phyloP scores from a whole-genome alignment of 2,329 filamentous ascomycete species.

The Sclerotiophoma versabilis region DNA sequence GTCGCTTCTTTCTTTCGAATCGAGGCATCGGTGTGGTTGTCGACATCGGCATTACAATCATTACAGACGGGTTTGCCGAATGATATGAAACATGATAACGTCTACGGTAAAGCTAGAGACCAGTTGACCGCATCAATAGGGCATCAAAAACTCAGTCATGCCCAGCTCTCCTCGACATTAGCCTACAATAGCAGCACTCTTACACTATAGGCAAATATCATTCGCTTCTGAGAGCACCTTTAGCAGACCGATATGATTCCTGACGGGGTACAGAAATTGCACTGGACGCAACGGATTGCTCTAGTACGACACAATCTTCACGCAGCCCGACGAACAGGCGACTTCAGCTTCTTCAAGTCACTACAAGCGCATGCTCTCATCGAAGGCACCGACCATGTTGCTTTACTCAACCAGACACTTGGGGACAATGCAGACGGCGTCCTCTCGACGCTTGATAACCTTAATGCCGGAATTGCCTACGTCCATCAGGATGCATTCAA shows the following conservation, averaged over 20 bases:
- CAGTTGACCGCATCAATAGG: not conserved
- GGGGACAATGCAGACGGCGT: conserved; percentile 54
- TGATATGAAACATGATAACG: too few relatives aligned
- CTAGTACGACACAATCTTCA: conserved; percentile 56
- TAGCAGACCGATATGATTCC: conserved; percentile 19
- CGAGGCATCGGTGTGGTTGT: not conserved
- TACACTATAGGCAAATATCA: not conserved
- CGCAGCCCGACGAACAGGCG: conserved; percentile 52
- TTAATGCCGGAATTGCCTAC: conserved; percentile 56
- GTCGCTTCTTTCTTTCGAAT: not conserved
- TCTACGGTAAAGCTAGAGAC: not conserved
- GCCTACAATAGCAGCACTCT: not conserved
- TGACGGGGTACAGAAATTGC: conserved; percentile 45
- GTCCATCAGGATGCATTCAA: conserved; percentile 58
- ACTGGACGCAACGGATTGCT: conserved; percentile 57
- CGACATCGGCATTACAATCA: not conserved
- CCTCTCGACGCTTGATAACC: conserved; percentile 54
- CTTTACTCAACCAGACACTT: conserved; percentile 50
- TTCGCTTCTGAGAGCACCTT: not conserved
- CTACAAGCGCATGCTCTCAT: conserved; percentile 54
- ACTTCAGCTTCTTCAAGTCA: conserved; percentile 57
- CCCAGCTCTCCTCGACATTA: not conserved
- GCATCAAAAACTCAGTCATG: conserved; percentile 1
- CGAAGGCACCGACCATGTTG: conserved; percentile 55
- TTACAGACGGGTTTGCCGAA: too few relatives aligned